Evolutionary conservation across 345 rosid species (phyloP).

Genomic region (Brassica carinata): DNA sequence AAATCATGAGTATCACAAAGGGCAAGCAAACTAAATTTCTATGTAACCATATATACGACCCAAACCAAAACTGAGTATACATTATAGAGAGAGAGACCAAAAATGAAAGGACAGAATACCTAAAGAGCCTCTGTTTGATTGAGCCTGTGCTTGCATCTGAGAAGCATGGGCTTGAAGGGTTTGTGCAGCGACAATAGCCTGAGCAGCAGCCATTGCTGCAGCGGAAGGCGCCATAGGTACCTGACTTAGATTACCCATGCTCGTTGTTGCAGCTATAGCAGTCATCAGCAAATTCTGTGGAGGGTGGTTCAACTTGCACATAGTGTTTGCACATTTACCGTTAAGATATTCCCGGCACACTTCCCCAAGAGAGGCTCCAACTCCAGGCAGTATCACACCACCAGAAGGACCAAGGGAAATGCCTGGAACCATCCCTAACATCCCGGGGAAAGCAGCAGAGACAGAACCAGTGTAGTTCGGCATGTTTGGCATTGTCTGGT

Average conservation of each 20-base stretch:
- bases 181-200: constrained; percentile 99
- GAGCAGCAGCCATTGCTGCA: constrained; percentile 99
- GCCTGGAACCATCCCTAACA: constrained; percentile 97
- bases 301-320: constrained; percentile 89
- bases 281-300: constrained; percentile 92
- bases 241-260: constrained; percentile 87
- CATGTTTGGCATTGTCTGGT: constrained; percentile 99
- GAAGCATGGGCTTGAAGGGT: constrained; percentile 99
- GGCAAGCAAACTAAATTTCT: constrained; percentile 10
- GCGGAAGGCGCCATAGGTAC: constrained; percentile 99
- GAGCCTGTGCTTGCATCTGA: constrained; percentile 86
- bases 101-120: constrained; percentile 45
- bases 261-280: constrained; percentile 92
- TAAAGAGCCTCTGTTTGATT: constrained; percentile 63
- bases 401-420: constrained; percentile 85
- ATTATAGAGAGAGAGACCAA: not conserved
- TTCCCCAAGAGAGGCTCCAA: constrained; percentile 96
- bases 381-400: constrained; percentile 92
- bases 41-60: not conserved
- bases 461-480: constrained; percentile 96
- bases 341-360: constrained; percentile 92
- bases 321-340: constrained; percentile 77
- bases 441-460: constrained; percentile 92
- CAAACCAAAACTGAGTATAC: not conserved
- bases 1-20: constrained; percentile 16